Conservation (phyloP, 2,329 filamentous ascomycete genomes). For the Coccinonectria pachysandricola region DNA sequence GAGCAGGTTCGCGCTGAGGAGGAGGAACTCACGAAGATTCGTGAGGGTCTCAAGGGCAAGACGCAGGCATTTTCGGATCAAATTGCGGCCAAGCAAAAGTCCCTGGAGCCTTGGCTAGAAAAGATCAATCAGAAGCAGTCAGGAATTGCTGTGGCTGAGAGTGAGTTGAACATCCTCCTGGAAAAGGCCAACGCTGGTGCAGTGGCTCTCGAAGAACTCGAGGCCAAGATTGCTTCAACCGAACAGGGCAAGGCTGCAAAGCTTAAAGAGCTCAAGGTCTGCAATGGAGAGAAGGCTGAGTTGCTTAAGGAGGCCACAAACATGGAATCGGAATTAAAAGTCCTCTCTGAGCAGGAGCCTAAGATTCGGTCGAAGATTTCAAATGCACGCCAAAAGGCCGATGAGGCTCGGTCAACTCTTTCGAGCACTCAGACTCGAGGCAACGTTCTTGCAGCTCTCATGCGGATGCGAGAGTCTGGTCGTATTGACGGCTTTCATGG, state of each 20-base stretch:
- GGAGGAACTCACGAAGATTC: conserved; percentile 68
- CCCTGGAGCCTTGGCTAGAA: conserved; percentile 89
- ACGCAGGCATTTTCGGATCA: conserved; percentile 90
- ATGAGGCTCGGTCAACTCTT: conserved; percentile 85
- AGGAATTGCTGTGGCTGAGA: conserved; percentile 85
- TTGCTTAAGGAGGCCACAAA: conserved; percentile 67
- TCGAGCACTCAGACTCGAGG: conserved; percentile 86
- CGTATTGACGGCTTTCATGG: conserved; percentile 97
- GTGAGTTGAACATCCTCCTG: conserved; percentile 81
- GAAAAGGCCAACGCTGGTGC: conserved; percentile 85
- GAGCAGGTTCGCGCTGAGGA: conserved; percentile 69
- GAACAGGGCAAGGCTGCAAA: conserved; percentile 64
- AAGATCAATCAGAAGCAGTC: conserved; percentile 97
- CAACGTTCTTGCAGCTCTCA: conserved; percentile 81
- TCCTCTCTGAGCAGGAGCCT: conserved; percentile 67
- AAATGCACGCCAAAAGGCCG: conserved; percentile 83
- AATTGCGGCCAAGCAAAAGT: conserved; percentile 85
- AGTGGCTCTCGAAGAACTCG: conserved; percentile 71
- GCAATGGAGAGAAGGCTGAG: conserved; percentile 59
- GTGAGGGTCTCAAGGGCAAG: conserved; percentile 85
- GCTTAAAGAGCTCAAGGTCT: conserved; percentile 62
- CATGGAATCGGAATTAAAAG: conserved; percentile 60
- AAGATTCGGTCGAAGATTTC: conserved; percentile 77
- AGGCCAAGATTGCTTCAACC: conserved; percentile 66
- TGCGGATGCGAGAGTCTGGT: conserved; percentile 91